Conservation (phyloP, 768 basidiomycete genomes). For the Rhizopogon roseolus region DNA sequence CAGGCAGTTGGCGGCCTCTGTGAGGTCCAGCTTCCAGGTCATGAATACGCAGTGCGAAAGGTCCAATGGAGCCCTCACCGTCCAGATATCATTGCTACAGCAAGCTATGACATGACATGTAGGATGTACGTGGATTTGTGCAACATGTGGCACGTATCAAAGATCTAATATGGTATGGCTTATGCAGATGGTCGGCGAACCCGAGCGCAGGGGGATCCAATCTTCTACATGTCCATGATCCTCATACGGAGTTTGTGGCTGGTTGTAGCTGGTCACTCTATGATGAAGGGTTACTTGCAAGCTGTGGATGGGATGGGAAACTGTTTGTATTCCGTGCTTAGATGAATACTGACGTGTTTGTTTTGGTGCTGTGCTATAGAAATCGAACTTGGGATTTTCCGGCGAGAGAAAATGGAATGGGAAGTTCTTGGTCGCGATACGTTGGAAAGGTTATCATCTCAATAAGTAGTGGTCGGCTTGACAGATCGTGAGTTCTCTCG, state of each 20-base stretch:
- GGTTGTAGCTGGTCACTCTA: slow-evolving; percentile 91
- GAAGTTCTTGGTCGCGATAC: neutral
- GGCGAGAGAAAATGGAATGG: too few relatives aligned
- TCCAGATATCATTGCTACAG: slow-evolving; percentile 61
- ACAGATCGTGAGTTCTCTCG: too few relatives aligned
- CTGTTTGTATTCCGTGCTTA: slow-evolving; percentile 64
- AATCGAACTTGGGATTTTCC: neutral
- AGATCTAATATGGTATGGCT: neutral
- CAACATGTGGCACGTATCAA: neutral
- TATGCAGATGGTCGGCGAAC: slow-evolving; percentile 67
- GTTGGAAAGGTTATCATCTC: neutral
- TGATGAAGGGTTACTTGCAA: slow-evolving; percentile 82
- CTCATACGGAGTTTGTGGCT: slow-evolving; percentile 93
- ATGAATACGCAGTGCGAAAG: slow-evolving; percentile 87
- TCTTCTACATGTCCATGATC: slow-evolving; percentile 69
- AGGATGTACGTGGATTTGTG: slow-evolving; percentile 60
- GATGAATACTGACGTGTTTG: neutral
- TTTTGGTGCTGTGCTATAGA: neutral
- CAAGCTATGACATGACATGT: slow-evolving; percentile 95
- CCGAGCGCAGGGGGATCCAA: slow-evolving; percentile 44
- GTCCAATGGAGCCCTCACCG: slow-evolving; percentile 87
- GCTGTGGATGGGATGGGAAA: slow-evolving; percentile 89
- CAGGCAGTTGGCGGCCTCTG: slow-evolving; percentile 66
- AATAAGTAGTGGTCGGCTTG: too few relatives aligned
- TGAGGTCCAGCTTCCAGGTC: slow-evolving; percentile 68